Evolutionary conservation across 352 stramenopile genomes (phyloP).

Genomic region (Pythium coloratum): DNA sequence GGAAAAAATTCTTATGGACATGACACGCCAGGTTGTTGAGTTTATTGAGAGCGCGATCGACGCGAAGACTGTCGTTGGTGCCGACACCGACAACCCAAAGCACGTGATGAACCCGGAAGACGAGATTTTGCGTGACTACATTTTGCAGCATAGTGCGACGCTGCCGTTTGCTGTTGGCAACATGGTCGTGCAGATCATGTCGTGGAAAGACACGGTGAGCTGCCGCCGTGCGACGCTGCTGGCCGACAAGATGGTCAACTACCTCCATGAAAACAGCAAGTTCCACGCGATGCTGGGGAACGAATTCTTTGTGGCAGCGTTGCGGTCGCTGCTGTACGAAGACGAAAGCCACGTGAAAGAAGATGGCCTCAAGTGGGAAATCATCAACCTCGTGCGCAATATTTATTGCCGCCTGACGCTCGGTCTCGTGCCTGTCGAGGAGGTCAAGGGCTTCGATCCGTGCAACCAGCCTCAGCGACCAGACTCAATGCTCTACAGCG

Average conservation of each 20-base stretch:
- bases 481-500: constrained; percentile 38
- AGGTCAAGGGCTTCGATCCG: constrained; percentile 83
- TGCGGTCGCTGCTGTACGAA: constrained; percentile 59
- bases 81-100: constrained; percentile 72
- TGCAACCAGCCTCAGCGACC: constrained; percentile 66
- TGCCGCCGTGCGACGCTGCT: constrained; percentile 61
- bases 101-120: constrained; percentile 68
- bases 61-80: constrained; percentile 69
- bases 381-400: constrained; percentile 83
- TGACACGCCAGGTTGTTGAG: constrained; percentile 66
- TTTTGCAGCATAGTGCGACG: constrained; percentile 43
- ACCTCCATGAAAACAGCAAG: constrained; percentile 38
- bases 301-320: constrained; percentile 60
- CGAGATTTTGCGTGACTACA: constrained; percentile 58
- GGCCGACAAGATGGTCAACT: constrained; percentile 66
- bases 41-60: constrained; percentile 74
- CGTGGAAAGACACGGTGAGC: constrained; percentile 74
- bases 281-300: constrained; percentile 51
- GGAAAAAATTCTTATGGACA: constrained; percentile 74
- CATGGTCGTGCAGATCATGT: constrained; percentile 59
- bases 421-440: constrained; percentile 63
- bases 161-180: constrained; percentile 52
- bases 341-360: constrained; percentile 70
- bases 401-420: constrained; percentile 76
- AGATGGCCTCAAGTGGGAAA: constrained; percentile 80